Evolutionary conservation across 257 asterid genomes (phyloP).

Genomic region (Solanum chilense): DNA sequence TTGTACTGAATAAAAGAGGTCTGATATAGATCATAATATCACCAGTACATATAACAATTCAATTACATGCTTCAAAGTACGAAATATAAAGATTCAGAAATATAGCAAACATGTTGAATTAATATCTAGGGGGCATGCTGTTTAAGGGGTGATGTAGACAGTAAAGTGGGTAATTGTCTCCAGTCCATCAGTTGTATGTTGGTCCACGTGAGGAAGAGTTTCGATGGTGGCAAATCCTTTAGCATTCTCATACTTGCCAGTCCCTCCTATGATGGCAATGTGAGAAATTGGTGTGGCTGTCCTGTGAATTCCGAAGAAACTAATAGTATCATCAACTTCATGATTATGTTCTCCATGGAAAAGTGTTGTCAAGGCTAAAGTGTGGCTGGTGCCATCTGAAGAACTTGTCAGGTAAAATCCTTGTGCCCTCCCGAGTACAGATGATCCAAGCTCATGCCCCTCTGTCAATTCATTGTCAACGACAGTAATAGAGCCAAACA

Average conservation of each 20-base stretch:
- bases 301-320: conserved; percentile 80
- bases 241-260: conserved; percentile 67
- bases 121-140: not conserved
- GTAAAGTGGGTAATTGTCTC: conserved; percentile 84
- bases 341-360: conserved; percentile 49
- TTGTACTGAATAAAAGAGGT: not conserved
- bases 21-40: not conserved
- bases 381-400: conserved; percentile 78
- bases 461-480: conserved; percentile 79
- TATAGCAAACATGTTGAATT: not conserved
- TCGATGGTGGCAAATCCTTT: conserved; percentile 72
- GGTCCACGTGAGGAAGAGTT: conserved; percentile 64
- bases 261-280: conserved; percentile 68
- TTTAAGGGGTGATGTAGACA: conserved; percentile 48
- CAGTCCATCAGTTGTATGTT: conserved; percentile 70
- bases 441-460: conserved; percentile 67
- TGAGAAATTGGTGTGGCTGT: conserved; percentile 79
- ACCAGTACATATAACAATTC: not conserved
- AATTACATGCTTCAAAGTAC: not conserved
- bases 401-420: conserved; percentile 86
- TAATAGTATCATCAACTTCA: conserved; percentile 47
- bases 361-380: conserved; percentile 57
- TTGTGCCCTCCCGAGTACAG: conserved; percentile 60
- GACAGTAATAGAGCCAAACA: conserved; percentile 81
- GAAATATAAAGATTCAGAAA: not conserved